phyloP scores from a whole-genome alignment of 345 rosid species.

The Rhodomyrtus tomentosa region DNA sequence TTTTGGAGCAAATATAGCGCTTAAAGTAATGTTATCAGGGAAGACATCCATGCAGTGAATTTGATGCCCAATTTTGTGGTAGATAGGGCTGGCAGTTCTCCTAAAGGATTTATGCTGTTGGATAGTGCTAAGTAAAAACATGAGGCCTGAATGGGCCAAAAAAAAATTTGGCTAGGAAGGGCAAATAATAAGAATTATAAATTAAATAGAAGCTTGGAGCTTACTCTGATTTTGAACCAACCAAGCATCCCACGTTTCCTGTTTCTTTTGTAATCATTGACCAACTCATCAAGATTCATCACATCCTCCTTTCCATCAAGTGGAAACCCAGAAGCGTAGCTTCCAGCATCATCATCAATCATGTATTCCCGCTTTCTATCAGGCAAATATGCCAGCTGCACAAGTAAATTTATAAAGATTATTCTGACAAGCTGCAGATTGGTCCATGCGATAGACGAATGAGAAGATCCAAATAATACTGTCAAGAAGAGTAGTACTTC shows the following conservation, averaged over 20 bases:
- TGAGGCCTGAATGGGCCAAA: background rate
- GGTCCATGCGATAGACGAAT: background rate
- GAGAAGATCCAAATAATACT: background rate
- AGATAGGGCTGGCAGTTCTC: background rate
- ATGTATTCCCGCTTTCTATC: conserved; percentile 60
- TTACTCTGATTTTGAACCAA: conserved; percentile 78
- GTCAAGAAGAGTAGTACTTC: background rate
- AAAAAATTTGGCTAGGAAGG: background rate
- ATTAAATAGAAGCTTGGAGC: conserved; percentile 2
- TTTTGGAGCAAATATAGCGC: background rate
- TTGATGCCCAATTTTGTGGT: background rate
- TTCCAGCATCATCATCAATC: conserved; percentile 50
- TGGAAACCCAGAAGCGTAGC: conserved; percentile 47
- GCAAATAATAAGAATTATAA: background rate
- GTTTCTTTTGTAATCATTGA: conserved; percentile 56
- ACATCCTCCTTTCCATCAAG: conserved; percentile 42
- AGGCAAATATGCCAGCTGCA: conserved; percentile 69
- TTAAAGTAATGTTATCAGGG: background rate
- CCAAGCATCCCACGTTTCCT: conserved; percentile 78
- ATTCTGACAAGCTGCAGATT: background rate
- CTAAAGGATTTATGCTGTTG: background rate
- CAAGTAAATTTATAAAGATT: conserved; percentile 2
- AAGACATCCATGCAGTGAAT: background rate
- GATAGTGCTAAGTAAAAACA: background rate
- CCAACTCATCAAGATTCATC: conserved; percentile 51